Conservation (phyloP, 441 rosid genomes). For the Adansonia madagascariensis region DNA sequence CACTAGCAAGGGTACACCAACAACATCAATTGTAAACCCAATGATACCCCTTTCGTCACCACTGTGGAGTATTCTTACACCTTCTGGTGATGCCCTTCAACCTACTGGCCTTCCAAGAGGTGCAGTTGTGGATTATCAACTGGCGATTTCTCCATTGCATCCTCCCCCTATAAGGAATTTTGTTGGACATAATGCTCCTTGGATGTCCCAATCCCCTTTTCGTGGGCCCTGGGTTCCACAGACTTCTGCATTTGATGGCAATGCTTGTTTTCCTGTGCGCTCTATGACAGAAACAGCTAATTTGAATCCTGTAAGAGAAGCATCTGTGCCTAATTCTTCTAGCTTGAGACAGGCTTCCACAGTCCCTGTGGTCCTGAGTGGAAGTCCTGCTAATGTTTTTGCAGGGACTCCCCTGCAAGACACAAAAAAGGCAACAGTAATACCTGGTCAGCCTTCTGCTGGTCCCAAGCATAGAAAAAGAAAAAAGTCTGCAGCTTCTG, state of each 20-base stretch:
- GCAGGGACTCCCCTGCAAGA: conserved; percentile 54
- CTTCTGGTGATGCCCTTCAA: conserved; percentile 60
- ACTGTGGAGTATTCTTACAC: conserved; percentile 77
- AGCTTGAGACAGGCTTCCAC: conserved; percentile 48
- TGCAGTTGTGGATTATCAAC: conserved; percentile 66
- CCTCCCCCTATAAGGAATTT: conserved; percentile 64
- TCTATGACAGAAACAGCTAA: conserved; percentile 65
- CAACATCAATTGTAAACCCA: conserved; percentile 55
- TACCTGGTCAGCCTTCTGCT: conserved; percentile 56
- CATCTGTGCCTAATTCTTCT: conserved; percentile 51
- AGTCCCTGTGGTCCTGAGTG: conserved; percentile 44
- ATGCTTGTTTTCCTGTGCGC: conserved; percentile 58
- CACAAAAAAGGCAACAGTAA: conserved; percentile 44
- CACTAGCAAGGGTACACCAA: conserved; percentile 58
- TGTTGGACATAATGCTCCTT: conserved; percentile 63
- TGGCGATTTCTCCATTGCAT: conserved; percentile 63
- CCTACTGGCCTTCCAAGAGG: conserved; percentile 65
- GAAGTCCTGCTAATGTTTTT: conserved; percentile 49
- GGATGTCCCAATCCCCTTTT: conserved; percentile 82
- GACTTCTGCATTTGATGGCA: conserved; percentile 58
- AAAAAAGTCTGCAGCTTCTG: conserved; percentile 62
- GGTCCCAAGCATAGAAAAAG: conserved; percentile 79
- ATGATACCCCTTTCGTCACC: conserved; percentile 85
- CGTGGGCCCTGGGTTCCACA: conserved; percentile 78
- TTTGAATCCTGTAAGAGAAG: conserved; percentile 64